These are phyloP conservation scores for Pichia nakasei DNA, from an alignment of 805 yeast genomes.

Conservation along the genomic window DNA sequence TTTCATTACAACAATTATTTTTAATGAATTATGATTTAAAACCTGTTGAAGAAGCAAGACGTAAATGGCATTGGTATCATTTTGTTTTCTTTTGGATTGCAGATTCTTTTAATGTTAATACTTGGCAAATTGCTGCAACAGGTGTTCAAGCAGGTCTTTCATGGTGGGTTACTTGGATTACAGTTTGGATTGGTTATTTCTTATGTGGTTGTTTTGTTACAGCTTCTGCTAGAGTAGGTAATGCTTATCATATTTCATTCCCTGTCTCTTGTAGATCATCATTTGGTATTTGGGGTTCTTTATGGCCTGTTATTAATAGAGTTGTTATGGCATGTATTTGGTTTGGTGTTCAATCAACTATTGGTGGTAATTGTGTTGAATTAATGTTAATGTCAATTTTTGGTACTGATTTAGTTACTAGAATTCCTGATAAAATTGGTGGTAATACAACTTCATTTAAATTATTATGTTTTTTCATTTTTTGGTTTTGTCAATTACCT, in stretches of 20 bases:
- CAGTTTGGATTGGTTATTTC: conserved; percentile 79
- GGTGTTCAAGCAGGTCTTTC: conserved; percentile 70
- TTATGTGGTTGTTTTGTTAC: conserved; percentile 63
- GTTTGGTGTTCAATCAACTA: conserved; percentile 81
- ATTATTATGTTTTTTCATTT: conserved; percentile 69
- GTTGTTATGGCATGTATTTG: conserved; percentile 73
- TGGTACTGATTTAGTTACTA: conserved; percentile 51
- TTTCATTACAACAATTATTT: conserved; percentile 53
- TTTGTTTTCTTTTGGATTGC: conserved; percentile 80
- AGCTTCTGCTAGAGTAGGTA: conserved; percentile 69
- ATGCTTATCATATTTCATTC: conserved; percentile 73
- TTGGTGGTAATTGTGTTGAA: conserved; percentile 77
- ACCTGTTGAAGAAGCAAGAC: conserved; percentile 65
- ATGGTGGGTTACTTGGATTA: conserved; percentile 90
- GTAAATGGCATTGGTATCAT: conserved; percentile 84
- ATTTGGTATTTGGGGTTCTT: conserved; percentile 79
- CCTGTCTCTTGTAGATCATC: conserved; percentile 77
- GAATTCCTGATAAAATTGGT: conserved; percentile 58
- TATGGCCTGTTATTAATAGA: conserved; percentile 85
- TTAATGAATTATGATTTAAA: conserved; percentile 66
- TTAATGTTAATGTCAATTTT: conserved; percentile 71
- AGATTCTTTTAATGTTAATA: conserved; percentile 81
- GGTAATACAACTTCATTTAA: conserved; percentile 54
- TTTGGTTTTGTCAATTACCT: conserved; percentile 75
- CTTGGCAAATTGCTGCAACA: conserved; percentile 87